Evolutionary conservation across 805 yeast species (phyloP), one percentile per base, ranked within the genome.

Genomic region (Yamadazyma sp.): DNA sequence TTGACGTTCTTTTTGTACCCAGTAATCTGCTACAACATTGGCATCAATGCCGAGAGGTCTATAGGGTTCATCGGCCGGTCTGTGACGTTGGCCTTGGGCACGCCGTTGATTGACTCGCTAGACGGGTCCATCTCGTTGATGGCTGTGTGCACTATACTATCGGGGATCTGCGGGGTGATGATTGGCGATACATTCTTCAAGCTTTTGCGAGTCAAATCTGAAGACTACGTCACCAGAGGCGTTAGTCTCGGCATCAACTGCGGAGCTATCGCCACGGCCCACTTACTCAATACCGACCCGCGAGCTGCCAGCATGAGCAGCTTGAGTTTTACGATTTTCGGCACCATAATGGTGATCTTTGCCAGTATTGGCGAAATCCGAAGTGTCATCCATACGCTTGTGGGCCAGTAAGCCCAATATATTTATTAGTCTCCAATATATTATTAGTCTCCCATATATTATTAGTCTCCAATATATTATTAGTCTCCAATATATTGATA

Each of bases 251-350:
- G 95, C 4, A 72, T 82, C 35, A 82, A 82, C 52, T 83, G 90
- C 52, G 87, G 90, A 7, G 95, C 95, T 1, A 82, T 85, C 35
- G 86, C 89, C 3, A 83, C 95, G 2, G 90, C 91, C 0, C 83
- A 82, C 56, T 60, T 85, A 32, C 59, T 85, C 23, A 75, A 75
- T 18, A 71, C 72, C 21, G 89, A 84, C 51, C 84, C 93, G 10
- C 66, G 91, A 47, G 91, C 93, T 11, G 90, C 89, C 1, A 86
- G 89, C 3, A 77, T 85, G 71, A 78, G 87, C 44, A 73, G 83
- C 5, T 67, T 85, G 50, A 73, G 84, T 44, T 85, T 85, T 59
- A 78, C 82, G 14, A 54, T 83, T 14, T 85, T 77, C 54, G 95
- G 95, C 5, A 78, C 89, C 0, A 55, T 78, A 11, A 79, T 85